phyloP scores from a whole-genome alignment of 805 yeast species.

The Lachancea thermotolerans region DNA sequence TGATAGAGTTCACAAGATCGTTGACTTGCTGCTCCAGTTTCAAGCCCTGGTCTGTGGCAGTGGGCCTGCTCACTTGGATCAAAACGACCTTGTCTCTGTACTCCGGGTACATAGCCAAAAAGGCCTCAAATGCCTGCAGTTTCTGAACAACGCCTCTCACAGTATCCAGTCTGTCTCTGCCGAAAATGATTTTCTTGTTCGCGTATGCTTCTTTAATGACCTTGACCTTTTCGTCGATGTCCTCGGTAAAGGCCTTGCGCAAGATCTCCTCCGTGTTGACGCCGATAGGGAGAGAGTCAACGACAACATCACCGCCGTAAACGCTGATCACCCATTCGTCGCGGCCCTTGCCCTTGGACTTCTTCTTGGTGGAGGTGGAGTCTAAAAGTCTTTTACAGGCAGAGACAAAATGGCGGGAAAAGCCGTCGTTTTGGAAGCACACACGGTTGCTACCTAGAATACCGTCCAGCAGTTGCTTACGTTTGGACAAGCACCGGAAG shows the following conservation, averaged over 20 bases:
- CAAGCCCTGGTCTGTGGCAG: conserved; percentile 37
- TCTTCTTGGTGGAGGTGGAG: conserved; percentile 47
- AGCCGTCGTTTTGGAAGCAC: conserved; percentile 79
- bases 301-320: conserved; percentile 70
- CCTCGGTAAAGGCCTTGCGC: conserved; percentile 41
- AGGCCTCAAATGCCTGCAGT: conserved; percentile 81
- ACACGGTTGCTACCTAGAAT: conserved; percentile 83
- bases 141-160: conserved; percentile 94
- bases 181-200: conserved; percentile 74
- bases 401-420: conserved; percentile 84
- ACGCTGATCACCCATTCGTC: conserved; percentile 43
- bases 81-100: conserved; percentile 83
- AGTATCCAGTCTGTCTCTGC: conserved; percentile 86
- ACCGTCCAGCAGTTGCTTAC: conserved; percentile 80
- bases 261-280: conserved; percentile 70
- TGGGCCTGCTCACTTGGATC: conserved; percentile 85
- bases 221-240: conserved; percentile 54
- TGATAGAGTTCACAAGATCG: conserved; percentile 76
- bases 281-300: conserved; percentile 81
- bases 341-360: conserved; percentile 16
- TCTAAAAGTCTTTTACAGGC: conserved; percentile 87
- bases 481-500: conserved; percentile 79
- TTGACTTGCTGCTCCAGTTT: conserved; percentile 73
- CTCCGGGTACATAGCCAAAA: conserved; percentile 85
- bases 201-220: conserved; percentile 58